Conservation (phyloP, 306 rosid genomes). For the Pyrus pyrifolia region DNA sequence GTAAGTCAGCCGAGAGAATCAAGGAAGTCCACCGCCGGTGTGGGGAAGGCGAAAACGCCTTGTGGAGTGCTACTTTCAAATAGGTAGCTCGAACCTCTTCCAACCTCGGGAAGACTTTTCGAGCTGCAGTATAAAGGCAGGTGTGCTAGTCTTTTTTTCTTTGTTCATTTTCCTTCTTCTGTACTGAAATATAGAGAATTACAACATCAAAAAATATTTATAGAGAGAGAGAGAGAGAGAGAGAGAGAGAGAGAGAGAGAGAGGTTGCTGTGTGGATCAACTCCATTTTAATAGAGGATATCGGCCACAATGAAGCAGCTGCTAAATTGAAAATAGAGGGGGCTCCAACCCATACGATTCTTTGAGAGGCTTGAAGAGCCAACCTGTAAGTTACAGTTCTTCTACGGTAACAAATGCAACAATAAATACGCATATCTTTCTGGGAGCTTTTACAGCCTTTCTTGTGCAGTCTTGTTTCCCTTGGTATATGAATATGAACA, state of each 20-base stretch:
- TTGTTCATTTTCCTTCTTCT: neutral
- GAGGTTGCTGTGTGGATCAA: slow-evolving; percentile 43
- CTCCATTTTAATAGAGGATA: slow-evolving; percentile 62
- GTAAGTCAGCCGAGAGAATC: slow-evolving; percentile 90
- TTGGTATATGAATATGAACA: slow-evolving; percentile 1
- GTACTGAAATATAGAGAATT: slow-evolving; percentile 38
- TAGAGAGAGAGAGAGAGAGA: slow-evolving; percentile 10
- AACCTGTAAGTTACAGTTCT: slow-evolving; percentile 48
- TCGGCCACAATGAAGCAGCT: slow-evolving; percentile 51
- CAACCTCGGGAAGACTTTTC: slow-evolving; percentile 52
- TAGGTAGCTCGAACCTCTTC: slow-evolving; percentile 40
- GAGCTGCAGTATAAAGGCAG: slow-evolving; percentile 16
- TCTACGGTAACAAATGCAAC: slow-evolving; percentile 55
- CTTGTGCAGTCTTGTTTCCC: slow-evolving; percentile 23
- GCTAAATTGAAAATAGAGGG: slow-evolving; percentile 14
- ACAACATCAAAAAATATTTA: slow-evolving; percentile 23
- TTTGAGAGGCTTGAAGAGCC: slow-evolving; percentile 69
- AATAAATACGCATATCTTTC: slow-evolving; percentile 37
- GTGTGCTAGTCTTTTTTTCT: slow-evolving; percentile 16
- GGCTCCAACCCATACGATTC: slow-evolving; percentile 37
- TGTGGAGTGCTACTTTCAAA: slow-evolving; percentile 87
- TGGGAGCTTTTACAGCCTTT: slow-evolving; percentile 33
- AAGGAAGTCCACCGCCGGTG: slow-evolving; percentile 95
- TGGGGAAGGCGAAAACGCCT: slow-evolving; percentile 84
- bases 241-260: slow-evolving; percentile 8